phyloP scores from a whole-genome alignment of 2,329 filamentous ascomycete genomes.

The Colletotrichum filicis region DNA sequence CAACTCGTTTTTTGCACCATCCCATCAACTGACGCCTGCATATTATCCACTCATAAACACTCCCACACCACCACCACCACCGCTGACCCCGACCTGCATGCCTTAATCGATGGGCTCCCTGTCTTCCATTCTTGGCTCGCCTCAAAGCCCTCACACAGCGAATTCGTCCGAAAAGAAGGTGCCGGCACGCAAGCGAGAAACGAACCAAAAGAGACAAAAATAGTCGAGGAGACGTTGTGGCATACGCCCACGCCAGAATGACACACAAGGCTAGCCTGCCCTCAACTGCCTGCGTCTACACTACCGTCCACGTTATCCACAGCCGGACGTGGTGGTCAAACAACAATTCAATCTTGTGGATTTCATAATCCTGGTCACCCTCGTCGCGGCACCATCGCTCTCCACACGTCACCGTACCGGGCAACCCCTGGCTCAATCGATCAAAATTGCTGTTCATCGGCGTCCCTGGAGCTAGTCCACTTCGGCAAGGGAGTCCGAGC shows the following conservation, averaged over 20 bases:
- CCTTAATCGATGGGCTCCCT: not conserved
- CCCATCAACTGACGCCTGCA: constrained; percentile 32
- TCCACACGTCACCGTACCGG: constrained; percentile 13
- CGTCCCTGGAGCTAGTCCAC: constrained; percentile 10
- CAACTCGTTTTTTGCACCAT: constrained; percentile 18
- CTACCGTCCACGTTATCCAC: not conserved
- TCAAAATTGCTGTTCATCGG: constrained; percentile 15
- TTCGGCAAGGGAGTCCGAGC: constrained; percentile 10
- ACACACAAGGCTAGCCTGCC: not conserved
- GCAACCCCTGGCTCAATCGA: constrained; percentile 18
- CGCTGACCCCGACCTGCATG: constrained; percentile 3
- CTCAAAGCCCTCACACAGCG: not conserved
- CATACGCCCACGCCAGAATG: not conserved
- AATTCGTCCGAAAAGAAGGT: constrained; percentile 11
- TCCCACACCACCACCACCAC: constrained; percentile 17
- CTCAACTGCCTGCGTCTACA: not conserved
- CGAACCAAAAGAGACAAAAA: constrained; percentile 4
- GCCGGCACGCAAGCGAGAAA: constrained; percentile 6
- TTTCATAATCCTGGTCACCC: not conserved
- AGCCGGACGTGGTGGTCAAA: not conserved
- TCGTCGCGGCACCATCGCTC: not conserved
- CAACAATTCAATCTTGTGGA: not conserved
- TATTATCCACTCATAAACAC: constrained; percentile 5
- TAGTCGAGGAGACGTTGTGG: not conserved
- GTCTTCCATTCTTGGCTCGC: not conserved